phyloP scores from a whole-genome alignment of 73 alveolate species.

The Paramecium bursaria region DNA sequence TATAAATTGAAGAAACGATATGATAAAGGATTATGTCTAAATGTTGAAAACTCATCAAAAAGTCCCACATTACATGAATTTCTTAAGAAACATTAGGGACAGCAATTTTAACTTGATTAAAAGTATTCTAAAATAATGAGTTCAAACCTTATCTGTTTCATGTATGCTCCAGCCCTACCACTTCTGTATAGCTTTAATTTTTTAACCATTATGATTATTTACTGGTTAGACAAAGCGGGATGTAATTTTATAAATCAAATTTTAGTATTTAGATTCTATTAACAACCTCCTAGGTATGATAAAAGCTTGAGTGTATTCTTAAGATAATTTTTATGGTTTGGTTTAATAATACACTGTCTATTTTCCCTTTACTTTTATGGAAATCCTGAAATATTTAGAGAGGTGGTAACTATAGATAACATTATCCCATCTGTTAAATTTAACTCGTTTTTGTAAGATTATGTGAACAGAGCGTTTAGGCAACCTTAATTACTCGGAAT shows the following conservation, averaged over 20 bases:
- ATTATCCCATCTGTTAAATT: no score
- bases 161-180: slow-evolving; percentile 55
- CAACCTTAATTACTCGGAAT: no score
- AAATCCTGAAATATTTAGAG: slow-evolving; percentile 43
- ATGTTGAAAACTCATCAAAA: no score
- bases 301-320: background rate
- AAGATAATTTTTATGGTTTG: slow-evolving; percentile 45
- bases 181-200: slow-evolving; percentile 3
- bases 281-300: slow-evolving; percentile 5
- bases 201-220: slow-evolving; percentile 11
- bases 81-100: slow-evolving; percentile 16
- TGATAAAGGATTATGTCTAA: no score
- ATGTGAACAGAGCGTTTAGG: no score
- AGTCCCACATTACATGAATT: no score
- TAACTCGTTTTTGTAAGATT: no score
- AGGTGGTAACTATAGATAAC: no score
- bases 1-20: no score
- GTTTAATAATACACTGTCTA: background rate
- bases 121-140: slow-evolving; percentile 28
- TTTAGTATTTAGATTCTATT: slow-evolving; percentile 8
- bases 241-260: background rate
- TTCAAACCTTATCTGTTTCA: slow-evolving; percentile 20
- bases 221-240: background rate
- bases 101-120: slow-evolving; percentile 29
- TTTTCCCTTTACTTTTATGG: slow-evolving; percentile 45